Percentiles rank a stretch among this genome's conserved stretches.
These are phyloP conservation scores for Saccharomycopsis fodiens DNA, from an alignment of 805 yeast species.

Conservation along the genomic window DNA sequence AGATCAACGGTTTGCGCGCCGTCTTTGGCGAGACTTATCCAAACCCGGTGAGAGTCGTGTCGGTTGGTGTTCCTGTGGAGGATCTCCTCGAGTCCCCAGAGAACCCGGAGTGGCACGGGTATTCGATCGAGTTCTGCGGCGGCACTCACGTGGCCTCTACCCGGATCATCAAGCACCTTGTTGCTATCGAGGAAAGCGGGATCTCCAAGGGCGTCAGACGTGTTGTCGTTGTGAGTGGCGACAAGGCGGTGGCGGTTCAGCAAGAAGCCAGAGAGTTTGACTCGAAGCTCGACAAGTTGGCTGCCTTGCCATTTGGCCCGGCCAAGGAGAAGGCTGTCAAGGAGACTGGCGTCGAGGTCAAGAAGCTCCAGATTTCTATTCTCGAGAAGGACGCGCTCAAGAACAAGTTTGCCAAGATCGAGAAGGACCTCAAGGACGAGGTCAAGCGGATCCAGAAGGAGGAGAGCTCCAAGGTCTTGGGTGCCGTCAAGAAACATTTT, in stretches of 20 bases:
- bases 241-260: slow-evolving; percentile 86
- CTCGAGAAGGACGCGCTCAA: slow-evolving; percentile 70
- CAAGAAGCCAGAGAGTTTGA: slow-evolving; percentile 70
- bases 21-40: slow-evolving; percentile 99
- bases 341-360: slow-evolving; percentile 75
- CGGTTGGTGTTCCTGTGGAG: slow-evolving; percentile 86
- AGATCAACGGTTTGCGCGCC: slow-evolving; percentile 84
- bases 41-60: slow-evolving; percentile 96
- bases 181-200: slow-evolving; percentile 90
- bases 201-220: slow-evolving; percentile 98
- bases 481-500: slow-evolving; percentile 66
- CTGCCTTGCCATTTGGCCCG: slow-evolving; percentile 60
- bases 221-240: slow-evolving; percentile 93
- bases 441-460: slow-evolving; percentile 81
- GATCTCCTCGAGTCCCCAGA: slow-evolving; percentile 67
- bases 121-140: slow-evolving; percentile 95
- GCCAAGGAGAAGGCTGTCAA: slow-evolving; percentile 76
- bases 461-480: slow-evolving; percentile 75
- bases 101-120: slow-evolving; percentile 65
- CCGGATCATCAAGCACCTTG: slow-evolving; percentile 85
- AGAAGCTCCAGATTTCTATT: slow-evolving; percentile 75
- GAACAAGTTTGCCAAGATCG: slow-evolving; percentile 67
- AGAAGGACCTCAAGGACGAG: slow-evolving; percentile 83
- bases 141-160: slow-evolving; percentile 96
- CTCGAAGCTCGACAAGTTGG: slow-evolving; percentile 50